A percentile compares a stretch with the other conserved stretches of the same genome.
These are phyloP conservation scores for Spencermartinsiella ligniputridi DNA, from an alignment of 1,139 yeast genomes.

Conservation along the genomic window DNA sequence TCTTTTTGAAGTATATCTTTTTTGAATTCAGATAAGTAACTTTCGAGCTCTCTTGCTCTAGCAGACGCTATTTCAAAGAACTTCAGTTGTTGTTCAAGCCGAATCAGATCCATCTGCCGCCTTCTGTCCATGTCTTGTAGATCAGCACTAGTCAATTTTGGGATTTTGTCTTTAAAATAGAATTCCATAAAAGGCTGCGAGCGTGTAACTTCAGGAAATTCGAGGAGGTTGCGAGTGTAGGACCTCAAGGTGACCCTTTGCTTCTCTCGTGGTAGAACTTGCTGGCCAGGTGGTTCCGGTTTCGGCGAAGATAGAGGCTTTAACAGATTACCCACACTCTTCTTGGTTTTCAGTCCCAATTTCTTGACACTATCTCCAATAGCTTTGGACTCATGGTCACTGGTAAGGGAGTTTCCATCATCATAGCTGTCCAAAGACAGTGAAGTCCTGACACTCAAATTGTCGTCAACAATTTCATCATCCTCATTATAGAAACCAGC, in stretches of 20 bases:
- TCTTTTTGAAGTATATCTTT: conserved; percentile 43
- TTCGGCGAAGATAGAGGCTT: background rate
- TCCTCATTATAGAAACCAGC: conserved; percentile 8
- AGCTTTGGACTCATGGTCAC: conserved; percentile 15
- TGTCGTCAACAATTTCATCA: conserved; percentile 8
- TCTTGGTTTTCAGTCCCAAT: conserved; percentile 3
- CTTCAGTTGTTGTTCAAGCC: conserved; percentile 61
- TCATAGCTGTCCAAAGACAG: conserved; percentile 14
- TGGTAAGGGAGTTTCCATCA: conserved; percentile 13
- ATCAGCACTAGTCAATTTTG: conserved; percentile 40
- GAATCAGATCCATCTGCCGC: conserved; percentile 52
- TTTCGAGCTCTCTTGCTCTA: conserved; percentile 45
- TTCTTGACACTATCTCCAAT: conserved; percentile 13
- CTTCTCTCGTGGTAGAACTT: conserved; percentile 53
- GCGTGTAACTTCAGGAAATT: conserved; percentile 52
- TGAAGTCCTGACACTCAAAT: background rate
- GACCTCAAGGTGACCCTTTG: conserved; percentile 73
- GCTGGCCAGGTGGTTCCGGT: conserved; percentile 1
- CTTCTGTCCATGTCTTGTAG: conserved; percentile 53
- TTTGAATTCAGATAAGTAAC: conserved; percentile 53
- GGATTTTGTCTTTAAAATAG: conserved; percentile 40
- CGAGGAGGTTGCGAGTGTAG: conserved; percentile 52
- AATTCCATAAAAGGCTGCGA: conserved; percentile 52
- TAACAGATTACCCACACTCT: conserved; percentile 1
- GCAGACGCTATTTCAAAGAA: conserved; percentile 65